Evolutionary conservation across 2,329 filamentous ascomycete genomes (phyloP), one percentile per base, ranked within the genome.

Genomic region (Rhytidhysteron rufulum): DNA sequence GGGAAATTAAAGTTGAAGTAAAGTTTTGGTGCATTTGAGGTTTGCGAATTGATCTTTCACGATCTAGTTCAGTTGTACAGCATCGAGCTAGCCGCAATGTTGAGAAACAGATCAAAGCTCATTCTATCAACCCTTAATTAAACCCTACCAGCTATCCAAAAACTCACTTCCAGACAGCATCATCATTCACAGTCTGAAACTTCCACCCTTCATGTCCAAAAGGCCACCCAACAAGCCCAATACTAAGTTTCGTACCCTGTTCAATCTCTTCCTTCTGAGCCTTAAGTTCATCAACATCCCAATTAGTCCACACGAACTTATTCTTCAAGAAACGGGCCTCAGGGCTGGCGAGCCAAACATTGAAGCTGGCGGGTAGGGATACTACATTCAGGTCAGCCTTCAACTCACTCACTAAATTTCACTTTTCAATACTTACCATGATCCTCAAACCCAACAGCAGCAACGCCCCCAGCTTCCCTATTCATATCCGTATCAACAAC

Each of bases 401-500:
- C 13, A 5, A 8, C 13, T 30, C 13, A 5, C 16, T 16, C 27
- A 4, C 27, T n/a, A 3, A 13, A 8, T 8, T n/a, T 13, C 27
- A 4, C 27, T 13, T 13, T 16, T 5, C 16, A n/a, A n/a, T 31
- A 48, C 34, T 39, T 36, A 46, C 47, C 44, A 25, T 55, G 41
- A 40, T 56, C 50, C 15, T 48, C 48, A 22, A 45, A 44, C 10
- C 41, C 41, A 18, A 43, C 10, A 15, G 44, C 38, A 27, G 41
- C 37, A 19, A 50, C 48, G 2, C 49, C 52, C 1, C 46, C 43
- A 13, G 44, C 45, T 5, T 37, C 35, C 15, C 37, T 47, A 22
- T 50, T 54, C 55, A 69, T 64, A 3, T 63, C 68, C 0, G 66
- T 71, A 4, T 52, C 57, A 4, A 72, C 51, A 2, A 68, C 54